Evolutionary conservation across 2,329 filamentous ascomycete genomes (phyloP), one percentile per base, ranked within the genome.

Genomic region (Curvularia hawaiiensis): DNA sequence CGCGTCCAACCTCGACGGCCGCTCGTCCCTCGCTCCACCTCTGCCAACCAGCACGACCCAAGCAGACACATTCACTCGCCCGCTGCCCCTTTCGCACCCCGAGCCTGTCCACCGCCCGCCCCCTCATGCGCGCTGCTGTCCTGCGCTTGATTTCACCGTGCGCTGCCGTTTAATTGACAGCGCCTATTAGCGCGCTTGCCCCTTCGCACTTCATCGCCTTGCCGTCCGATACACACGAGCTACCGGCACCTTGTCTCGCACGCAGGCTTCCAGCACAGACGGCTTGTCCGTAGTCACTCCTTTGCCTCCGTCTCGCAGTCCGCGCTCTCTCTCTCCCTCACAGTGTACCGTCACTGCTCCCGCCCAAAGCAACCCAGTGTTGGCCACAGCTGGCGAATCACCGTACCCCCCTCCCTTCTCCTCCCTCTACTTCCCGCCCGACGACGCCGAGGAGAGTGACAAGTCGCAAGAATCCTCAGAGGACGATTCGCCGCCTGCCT

Each of bases 341-440:
- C 66, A 59, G 14, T 74, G 70, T 67, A 60, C 68, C 28, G 63
- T 64, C 63, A 68, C 67, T 35, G 64, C 72, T 50, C 55, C 70
- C 54, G 72, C 78, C 53, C 79, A 80, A 54, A 67, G 68, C 61
- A 62, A 63, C 60, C 53, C 67, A 51, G 67, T 61, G 46, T 61
- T 72, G 58, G 77, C 80, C 41, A 79, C 82, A 48, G 76, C 75
- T 74, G 78, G 80, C 73, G 80, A 84, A 62, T 85, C 84, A 59
- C 78, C 79, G 56, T 77, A 79, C 56, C 85, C 86, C 61, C 86
- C 86, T 61, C 84, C 86, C 60, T 88, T 88, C 77, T 87, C 85
- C 56, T 86, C 85, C 33, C 84, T 87, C 72, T 86, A 85, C 75
- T 85, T 84, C 68, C 76, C 81, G 40, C 74, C 82, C 54, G 70